phyloP scores from a whole-genome alignment of 129 eudicot genomes.

The Artemisia annua region DNA sequence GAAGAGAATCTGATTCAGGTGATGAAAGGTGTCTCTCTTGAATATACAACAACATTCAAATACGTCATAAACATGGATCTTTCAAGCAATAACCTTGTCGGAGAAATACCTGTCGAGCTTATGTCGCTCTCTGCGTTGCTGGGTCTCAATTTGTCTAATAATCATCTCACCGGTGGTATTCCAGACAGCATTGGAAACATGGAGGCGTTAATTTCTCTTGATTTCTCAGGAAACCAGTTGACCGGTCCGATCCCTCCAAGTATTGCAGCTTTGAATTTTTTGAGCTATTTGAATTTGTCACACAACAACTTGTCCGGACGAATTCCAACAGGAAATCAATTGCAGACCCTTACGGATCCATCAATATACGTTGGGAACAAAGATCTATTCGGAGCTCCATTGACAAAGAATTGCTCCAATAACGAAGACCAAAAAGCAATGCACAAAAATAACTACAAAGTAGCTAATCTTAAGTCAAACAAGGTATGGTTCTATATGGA shows the following conservation, averaged over 20 bases:
- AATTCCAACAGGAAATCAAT: constrained; percentile 1
- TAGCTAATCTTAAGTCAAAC: neutral
- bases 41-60: neutral
- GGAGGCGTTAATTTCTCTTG: constrained; percentile 23
- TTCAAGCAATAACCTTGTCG: constrained; percentile 24
- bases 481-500: constrained; percentile 12
- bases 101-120: constrained; percentile 24
- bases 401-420: neutral
- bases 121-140: neutral
- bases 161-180: constrained; percentile 24
- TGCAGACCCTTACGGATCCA: neutral
- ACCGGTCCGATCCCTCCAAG: constrained; percentile 24
- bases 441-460: neutral
- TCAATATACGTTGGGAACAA: neutral
- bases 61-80: constrained; percentile 4
- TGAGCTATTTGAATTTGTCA: constrained; percentile 16
- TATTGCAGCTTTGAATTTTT: neutral
- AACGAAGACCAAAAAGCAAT: neutral
- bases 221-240: constrained; percentile 21
- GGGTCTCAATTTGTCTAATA: constrained; percentile 29
- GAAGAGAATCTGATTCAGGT: constrained; percentile 1
- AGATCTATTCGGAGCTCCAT: neutral
- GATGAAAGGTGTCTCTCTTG: constrained; percentile 17
- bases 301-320: constrained; percentile 12
- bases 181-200: constrained; percentile 26